Evolutionary conservation across 352 stramenopile genomes (phyloP), one percentile per base, ranked within the genome.

Genomic region (Blastocystis sp.): DNA sequence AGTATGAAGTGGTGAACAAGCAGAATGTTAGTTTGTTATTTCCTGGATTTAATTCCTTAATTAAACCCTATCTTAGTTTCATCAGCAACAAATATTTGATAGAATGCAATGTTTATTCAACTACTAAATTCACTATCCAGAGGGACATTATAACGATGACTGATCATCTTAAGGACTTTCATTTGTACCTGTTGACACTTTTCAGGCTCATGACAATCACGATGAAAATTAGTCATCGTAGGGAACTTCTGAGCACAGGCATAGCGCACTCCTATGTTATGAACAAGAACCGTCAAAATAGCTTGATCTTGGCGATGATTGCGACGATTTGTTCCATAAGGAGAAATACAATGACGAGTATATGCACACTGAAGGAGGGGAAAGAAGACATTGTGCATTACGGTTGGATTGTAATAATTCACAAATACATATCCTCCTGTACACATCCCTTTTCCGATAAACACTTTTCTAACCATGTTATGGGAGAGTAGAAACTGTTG

Each of bases 251-350:
- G 24, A n/a, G 35, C n/a, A 51, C 69, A 81, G 1, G 40, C 35
- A 27, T 59, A 30, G 17, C 5, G 33, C 22, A 35, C 17, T 40
- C 13, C 17, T 22, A 24, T n/a, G n/a, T 54, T 81, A 17, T 81
- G 69, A 13, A 81, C 48, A 2, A 81, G 44, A 48, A 54, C 40
- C 13, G 69, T 60, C 42, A 81, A 33, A 11, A 81, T 62, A 5
- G 69, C 33, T 51, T 81, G 66, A 48, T 78, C 66, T 33, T 78
- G 66, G 6, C 66, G 66, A 51, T 78, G 66, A 57, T 78, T 78
- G 27, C 60, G 35, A 17, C 69, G 69, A 24, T 27, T 48, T 19
- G 33, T 81, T 33, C 69, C 69, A 19, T 40, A 27, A 48, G 69
- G 69, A 19, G 69, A 19, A 22, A 81, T 62, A 19, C 69, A 81